Conservation (phyloP, 83 land plant species). For the Picea engelmannii region DNA sequence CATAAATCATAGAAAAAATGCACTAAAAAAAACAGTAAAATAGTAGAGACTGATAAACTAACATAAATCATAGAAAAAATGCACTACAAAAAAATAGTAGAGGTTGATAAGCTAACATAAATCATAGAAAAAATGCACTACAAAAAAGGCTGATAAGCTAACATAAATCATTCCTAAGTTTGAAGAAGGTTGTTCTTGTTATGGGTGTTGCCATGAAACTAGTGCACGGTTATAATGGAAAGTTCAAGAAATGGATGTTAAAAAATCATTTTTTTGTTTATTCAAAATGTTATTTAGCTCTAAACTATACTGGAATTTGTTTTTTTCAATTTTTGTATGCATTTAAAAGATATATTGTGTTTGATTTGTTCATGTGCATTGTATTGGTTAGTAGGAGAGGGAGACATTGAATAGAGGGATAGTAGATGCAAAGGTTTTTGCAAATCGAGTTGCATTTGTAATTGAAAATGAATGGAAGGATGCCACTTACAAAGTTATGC, state of each 20-base stretch:
- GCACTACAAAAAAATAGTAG: conserved; percentile 76
- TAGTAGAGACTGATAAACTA: conserved; percentile 34
- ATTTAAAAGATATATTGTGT: too few relatives aligned
- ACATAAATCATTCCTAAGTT: conserved; percentile 82
- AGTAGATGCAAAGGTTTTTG: conserved; percentile 81
- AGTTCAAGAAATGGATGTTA: conserved; percentile 9
- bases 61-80: too few relatives aligned
- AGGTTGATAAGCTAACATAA: conserved; percentile 92
- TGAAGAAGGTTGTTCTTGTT: conserved; percentile 90
- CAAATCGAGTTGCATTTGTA: conserved; percentile 72
- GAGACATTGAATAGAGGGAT: conserved; percentile 84
- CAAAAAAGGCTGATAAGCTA: conserved; percentile 94
- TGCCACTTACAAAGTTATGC: conserved; percentile 97
- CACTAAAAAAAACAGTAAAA: conserved; percentile 49
- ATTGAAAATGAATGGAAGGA: conserved; percentile 86
- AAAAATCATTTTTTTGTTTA: too few relatives aligned
- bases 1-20: too few relatives aligned
- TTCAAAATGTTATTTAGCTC: too few relatives aligned
- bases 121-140: conserved; percentile 95
- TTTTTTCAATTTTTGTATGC: too few relatives aligned
- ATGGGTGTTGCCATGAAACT: conserved; percentile 96
- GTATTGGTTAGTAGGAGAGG: conserved; percentile 69
- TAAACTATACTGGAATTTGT: not conserved
- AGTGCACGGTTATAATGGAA: conserved; percentile 81
- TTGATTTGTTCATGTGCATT: not conserved